Conservation (phyloP, 1,284 basidiomycete species). For the Sanguinoderma infundibulare region DNA sequence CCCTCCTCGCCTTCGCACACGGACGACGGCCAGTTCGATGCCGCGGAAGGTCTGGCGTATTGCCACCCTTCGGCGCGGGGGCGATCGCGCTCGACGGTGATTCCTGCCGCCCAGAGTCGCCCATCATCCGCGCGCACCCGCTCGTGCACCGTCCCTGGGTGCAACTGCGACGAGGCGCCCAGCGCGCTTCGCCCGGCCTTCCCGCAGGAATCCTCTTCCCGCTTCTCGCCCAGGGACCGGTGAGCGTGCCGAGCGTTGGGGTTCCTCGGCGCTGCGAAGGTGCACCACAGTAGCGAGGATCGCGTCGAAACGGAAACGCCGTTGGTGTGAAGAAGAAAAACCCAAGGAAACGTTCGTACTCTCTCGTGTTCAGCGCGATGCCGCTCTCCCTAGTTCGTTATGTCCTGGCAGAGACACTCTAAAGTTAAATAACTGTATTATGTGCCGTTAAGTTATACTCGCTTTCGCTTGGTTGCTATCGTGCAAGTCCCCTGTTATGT, state of each 20-base stretch:
- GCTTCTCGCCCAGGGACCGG: constrained; percentile 6
- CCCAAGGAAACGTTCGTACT: no score
- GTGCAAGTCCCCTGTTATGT: not conserved
- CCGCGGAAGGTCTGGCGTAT: not conserved
- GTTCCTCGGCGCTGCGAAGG: not conserved
- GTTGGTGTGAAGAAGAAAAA: not conserved
- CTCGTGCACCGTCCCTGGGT: constrained; percentile 23
- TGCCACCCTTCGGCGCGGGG: not conserved
- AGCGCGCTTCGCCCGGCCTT: constrained; percentile 24
- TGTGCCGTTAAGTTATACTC: not conserved
- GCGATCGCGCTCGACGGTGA: not conserved
- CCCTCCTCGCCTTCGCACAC: constrained; percentile 17
- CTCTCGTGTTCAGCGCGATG: not conserved
- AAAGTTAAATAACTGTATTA: no score
- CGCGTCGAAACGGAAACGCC: not conserved
- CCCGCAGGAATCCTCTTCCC: constrained; percentile 8
- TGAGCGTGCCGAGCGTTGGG: constrained; percentile 4
- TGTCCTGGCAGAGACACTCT: no score
- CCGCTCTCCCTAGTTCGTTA: not conserved
- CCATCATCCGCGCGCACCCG: constrained; percentile 10
- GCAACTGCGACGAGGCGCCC: constrained; percentile 20
- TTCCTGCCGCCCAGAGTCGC: constrained; percentile 10
- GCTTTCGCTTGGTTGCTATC: not conserved
- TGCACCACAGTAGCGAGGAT: not conserved
- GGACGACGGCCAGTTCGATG: not conserved